Percentiles rank a stretch among this genome's conserved stretches.
phyloP scores from a whole-genome alignment of 345 rosid genomes.

The Populus alba region DNA sequence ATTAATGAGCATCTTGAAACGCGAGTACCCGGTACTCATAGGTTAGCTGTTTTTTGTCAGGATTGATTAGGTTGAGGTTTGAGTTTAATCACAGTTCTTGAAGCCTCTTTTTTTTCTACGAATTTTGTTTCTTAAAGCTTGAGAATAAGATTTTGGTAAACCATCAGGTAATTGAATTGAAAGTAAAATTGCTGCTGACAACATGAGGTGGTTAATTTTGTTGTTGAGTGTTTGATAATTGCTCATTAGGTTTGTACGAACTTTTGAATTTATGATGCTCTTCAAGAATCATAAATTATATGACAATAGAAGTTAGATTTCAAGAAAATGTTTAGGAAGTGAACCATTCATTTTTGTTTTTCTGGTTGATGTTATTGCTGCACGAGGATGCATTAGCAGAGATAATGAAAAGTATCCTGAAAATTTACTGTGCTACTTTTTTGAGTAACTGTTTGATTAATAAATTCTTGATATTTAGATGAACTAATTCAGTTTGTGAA shows the following conservation, averaged over 20 bases:
- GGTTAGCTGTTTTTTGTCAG: constrained; percentile 13
- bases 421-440: neutral
- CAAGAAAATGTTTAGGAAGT: neutral
- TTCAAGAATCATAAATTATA: neutral
- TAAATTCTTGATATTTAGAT: neutral
- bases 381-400: neutral
- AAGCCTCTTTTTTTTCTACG: neutral
- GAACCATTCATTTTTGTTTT: neutral
- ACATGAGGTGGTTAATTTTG: neutral
- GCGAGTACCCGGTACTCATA: constrained; percentile 47
- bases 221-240: no score
- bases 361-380: no score
- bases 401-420: neutral
- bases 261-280: neutral
- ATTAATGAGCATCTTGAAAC: constrained; percentile 67
- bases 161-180: neutral
- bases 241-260: neutral
- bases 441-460: neutral
- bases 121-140: neutral
- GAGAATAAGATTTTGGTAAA: neutral
- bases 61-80: neutral
- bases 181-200: no score
- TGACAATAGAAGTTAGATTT: neutral
- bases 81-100: neutral
- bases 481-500: neutral